A percentile compares a stretch with the other conserved stretches of the same genome.
These are phyloP conservation scores for Waltiozyma solani DNA, from an alignment of 1,139 yeast genomes.

Conservation along the genomic window DNA sequence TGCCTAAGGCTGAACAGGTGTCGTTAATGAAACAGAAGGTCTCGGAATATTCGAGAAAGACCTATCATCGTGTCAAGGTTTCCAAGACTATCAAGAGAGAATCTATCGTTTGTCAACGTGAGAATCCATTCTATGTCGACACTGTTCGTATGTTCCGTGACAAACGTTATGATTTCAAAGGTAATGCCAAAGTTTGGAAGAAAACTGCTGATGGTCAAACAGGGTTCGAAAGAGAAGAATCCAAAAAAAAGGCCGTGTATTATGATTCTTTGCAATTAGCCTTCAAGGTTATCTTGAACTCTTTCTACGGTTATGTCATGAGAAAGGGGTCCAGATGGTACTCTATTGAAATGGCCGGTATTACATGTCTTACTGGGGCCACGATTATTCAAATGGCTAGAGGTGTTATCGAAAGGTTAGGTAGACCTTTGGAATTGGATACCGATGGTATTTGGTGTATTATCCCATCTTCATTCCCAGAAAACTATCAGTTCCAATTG, in stretches of 20 bases:
- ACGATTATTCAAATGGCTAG: constrained; percentile 97
- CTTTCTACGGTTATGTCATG: constrained; percentile 98
- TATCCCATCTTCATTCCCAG: constrained; percentile 87
- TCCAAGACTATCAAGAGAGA: constrained; percentile 84
- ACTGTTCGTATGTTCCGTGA: constrained; percentile 94
- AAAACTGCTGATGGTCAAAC: constrained; percentile 56
- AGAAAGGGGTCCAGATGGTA: constrained; percentile 99
- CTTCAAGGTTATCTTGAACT: constrained; percentile 91
- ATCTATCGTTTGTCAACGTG: constrained; percentile 94
- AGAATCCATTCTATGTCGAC: constrained; percentile 92
- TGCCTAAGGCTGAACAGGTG: constrained; percentile 74
- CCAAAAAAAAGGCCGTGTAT: constrained; percentile 85
- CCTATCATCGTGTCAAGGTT: constrained; percentile 70
- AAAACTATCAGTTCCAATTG: constrained; percentile 61
- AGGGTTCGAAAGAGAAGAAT: constrained; percentile 62
- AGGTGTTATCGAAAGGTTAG: constrained; percentile 83
- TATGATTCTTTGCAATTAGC: constrained; percentile 95
- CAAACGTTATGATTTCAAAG: constrained; percentile 92
- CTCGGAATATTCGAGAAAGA: constrained; percentile 79
- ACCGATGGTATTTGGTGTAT: constrained; percentile 99
- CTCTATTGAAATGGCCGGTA: constrained; percentile 99
- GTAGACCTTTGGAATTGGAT: constrained; percentile 92
- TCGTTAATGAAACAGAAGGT: constrained; percentile 64
- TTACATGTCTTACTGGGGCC: constrained; percentile 96
- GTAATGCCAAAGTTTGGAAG: constrained; percentile 91